phyloP scores from a whole-genome alignment of 2,329 filamentous ascomycete genomes.

The Didymella segeticola region DNA sequence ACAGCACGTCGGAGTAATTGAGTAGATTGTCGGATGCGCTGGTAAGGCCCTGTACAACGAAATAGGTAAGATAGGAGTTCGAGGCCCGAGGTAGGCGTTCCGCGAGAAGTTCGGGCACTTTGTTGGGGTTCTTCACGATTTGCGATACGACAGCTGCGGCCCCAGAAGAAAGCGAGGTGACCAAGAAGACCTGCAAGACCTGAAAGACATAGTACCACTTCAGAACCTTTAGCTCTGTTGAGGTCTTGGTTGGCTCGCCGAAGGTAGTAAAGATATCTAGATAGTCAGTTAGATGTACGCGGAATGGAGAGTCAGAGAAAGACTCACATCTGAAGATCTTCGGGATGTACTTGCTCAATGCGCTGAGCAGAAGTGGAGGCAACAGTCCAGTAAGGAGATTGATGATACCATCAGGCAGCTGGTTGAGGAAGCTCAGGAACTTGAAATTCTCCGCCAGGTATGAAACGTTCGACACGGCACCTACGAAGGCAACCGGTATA shows the following conservation, averaged over 20 bases:
- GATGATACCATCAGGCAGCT: conserved; percentile 73
- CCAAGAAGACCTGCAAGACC: conserved; percentile 88
- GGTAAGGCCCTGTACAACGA: conserved; percentile 87
- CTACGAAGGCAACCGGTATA: conserved; percentile 78
- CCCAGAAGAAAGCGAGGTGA: conserved; percentile 82
- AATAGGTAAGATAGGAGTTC: conserved; percentile 96
- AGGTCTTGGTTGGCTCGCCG: conserved; percentile 79
- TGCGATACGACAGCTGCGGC: conserved; percentile 72
- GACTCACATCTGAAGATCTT: conserved; percentile 76
- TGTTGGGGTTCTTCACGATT: conserved; percentile 68
- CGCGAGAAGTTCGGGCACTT: conserved; percentile 71
- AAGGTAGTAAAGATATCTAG: conserved; percentile 77
- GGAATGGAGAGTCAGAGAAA: background rate
- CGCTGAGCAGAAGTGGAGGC: conserved; percentile 77
- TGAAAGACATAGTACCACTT: conserved; percentile 92
- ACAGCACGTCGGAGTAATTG: conserved; percentile 74
- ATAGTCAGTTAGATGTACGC: conserved; percentile 8
- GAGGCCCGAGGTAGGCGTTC: conserved; percentile 79
- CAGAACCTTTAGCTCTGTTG: conserved; percentile 87
- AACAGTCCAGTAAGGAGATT: conserved; percentile 86
- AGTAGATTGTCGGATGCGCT: conserved; percentile 77
- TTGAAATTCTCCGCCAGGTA: conserved; percentile 67
- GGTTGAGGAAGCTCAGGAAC: conserved; percentile 76
- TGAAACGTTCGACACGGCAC: conserved; percentile 83
- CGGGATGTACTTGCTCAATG: conserved; percentile 87